phyloP scores from a whole-genome alignment of 139 green algal species.

The Auxenochlorella protothecoides region DNA sequence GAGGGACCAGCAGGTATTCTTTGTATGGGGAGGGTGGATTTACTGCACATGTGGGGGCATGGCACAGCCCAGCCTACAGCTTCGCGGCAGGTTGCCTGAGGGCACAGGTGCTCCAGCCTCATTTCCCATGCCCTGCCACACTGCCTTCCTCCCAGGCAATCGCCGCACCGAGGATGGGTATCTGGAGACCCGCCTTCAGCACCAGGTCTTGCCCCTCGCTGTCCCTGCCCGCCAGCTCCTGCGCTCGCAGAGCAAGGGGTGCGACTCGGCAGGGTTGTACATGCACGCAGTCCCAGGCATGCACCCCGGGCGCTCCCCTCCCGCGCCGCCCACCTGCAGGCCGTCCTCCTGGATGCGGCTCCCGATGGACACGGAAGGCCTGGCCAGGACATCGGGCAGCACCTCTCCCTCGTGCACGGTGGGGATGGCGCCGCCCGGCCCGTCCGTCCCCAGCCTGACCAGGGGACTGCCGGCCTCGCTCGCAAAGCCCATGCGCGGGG shows the following conservation, averaged over 20 bases:
- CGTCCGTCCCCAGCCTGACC: no score
- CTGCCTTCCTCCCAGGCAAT: not conserved
- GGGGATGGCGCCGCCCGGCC: no score
- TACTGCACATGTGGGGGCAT: not conserved
- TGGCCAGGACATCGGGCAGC: not conserved
- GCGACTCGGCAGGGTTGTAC: not conserved
- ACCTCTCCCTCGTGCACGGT: no score
- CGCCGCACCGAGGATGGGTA: conserved; percentile 13
- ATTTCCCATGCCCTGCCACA: not conserved
- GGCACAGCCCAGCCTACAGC: not conserved
- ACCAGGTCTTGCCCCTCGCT: not conserved
- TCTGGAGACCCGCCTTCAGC: conserved; percentile 5
- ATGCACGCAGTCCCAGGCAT: not conserved
- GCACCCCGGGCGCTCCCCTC: not conserved
- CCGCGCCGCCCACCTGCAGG: not conserved
- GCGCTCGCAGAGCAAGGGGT: not conserved
- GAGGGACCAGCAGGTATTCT: not conserved
- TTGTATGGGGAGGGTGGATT: not conserved
- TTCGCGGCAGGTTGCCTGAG: not conserved
- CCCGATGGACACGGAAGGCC: not conserved
- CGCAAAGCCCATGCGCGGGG: no score
- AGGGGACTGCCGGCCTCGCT: no score
- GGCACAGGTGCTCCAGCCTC: no score
- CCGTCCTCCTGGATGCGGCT: not conserved
- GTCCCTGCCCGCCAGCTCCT: not conserved